Percentiles rank a stretch among this genome's conserved stretches.
Evolutionary conservation across 495 filamentous ascomycete genomes (phyloP).

Genomic region (Talaromyces wortmannii): DNA sequence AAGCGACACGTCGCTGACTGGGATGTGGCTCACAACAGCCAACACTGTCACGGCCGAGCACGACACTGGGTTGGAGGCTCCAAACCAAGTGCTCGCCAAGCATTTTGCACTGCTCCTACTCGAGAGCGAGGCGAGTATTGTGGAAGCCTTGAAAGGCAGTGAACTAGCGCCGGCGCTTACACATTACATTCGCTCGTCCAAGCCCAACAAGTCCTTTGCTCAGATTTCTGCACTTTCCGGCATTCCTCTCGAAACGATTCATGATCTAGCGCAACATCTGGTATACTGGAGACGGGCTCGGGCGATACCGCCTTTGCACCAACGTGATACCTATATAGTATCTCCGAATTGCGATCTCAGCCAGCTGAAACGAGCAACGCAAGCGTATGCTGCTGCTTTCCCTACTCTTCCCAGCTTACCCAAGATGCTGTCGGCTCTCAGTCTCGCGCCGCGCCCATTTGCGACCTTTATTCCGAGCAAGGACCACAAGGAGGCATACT

Average conservation of each 20-base stretch:
- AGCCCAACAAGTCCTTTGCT: constrained; percentile 77
- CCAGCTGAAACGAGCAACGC: constrained; percentile 61
- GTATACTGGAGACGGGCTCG: constrained; percentile 93
- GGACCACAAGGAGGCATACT: constrained; percentile 79
- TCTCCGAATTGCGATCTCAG: constrained; percentile 83
- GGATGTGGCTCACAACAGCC: constrained; percentile 80
- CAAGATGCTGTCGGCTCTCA: constrained; percentile 76
- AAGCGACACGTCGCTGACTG: constrained; percentile 56
- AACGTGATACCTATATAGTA: constrained; percentile 85
- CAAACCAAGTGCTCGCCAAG: constrained; percentile 59
- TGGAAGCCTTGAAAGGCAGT: constrained; percentile 60
- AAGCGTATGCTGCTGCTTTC: constrained; percentile 68
- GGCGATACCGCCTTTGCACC: constrained; percentile 85
- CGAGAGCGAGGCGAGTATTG: constrained; percentile 73
- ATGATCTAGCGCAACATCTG: constrained; percentile 80
- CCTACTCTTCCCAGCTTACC: constrained; percentile 74
- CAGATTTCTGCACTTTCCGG: constrained; percentile 68
- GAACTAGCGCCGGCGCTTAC: constrained; percentile 65
- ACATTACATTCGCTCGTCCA: constrained; percentile 77
- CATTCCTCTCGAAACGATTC: constrained; percentile 71
- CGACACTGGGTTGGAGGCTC: constrained; percentile 46
- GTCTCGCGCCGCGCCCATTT: constrained; percentile 70
- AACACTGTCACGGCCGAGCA: constrained; percentile 62
- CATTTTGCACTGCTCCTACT: constrained; percentile 84
- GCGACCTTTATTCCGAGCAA: constrained; percentile 77